A percentile compares a stretch with the other conserved stretches of the same genome.
These are phyloP conservation scores for Arthroderma sp. DNA, from an alignment of 2,329 filamentous ascomycete species.

Conservation along the genomic window DNA sequence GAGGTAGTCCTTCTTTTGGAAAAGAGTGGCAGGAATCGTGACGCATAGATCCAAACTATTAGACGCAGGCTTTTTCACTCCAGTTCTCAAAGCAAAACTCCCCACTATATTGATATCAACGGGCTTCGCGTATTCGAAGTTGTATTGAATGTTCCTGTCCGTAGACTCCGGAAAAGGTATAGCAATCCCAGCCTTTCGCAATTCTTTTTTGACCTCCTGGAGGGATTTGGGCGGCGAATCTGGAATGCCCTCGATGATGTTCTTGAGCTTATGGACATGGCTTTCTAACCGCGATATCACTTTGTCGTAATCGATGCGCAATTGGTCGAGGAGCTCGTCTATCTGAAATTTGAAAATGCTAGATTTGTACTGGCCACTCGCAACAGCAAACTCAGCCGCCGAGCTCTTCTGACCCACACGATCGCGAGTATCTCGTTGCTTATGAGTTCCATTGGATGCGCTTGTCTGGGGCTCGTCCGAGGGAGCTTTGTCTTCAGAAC, in stretches of 20 bases:
- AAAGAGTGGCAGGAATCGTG: constrained; percentile 64
- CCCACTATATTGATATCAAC: constrained; percentile 74
- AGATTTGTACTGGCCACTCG: constrained; percentile 48
- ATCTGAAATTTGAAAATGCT: constrained; percentile 56
- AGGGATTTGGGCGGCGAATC: constrained; percentile 40
- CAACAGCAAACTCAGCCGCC: constrained; percentile 22
- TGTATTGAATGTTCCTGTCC: constrained; percentile 63
- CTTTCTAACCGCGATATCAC: constrained; percentile 41
- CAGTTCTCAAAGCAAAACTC: constrained; percentile 67
- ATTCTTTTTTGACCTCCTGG: constrained; percentile 51
- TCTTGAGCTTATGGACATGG: constrained; percentile 42
- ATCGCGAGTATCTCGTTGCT: constrained; percentile 8
- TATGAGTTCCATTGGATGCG: background rate
- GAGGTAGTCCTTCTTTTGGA: constrained; percentile 89
- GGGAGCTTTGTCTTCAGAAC: constrained; percentile 16
- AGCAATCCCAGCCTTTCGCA: constrained; percentile 54
- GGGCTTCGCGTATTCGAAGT: constrained; percentile 64
- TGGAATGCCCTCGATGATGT: constrained; percentile 43
- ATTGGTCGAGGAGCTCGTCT: constrained; percentile 47
- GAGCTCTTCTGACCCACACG: constrained; percentile 17
- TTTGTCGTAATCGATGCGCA: constrained; percentile 46
- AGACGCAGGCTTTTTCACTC: constrained; percentile 48
- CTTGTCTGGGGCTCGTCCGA: constrained; percentile 13
- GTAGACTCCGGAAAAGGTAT: constrained; percentile 76
- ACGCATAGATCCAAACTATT: constrained; percentile 66